A percentile compares a stretch with the other conserved stretches of the same genome.
phyloP scores from a whole-genome alignment of 1,284 basidiomycete species.

The Ceratobasidium sp. region DNA sequence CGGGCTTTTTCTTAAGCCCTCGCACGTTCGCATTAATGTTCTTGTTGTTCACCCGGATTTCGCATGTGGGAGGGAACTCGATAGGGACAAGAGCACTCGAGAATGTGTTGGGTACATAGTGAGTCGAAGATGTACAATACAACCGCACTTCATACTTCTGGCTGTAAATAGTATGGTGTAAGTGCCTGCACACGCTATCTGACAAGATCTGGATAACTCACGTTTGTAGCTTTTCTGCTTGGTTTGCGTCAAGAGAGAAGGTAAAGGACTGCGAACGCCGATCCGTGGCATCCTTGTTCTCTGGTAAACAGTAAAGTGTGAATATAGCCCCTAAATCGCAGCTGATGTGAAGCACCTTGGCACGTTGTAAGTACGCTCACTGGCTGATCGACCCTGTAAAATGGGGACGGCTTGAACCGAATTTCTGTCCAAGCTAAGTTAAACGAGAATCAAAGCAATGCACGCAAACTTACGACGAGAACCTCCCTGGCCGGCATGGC shows the following conservation, averaged over 20 bases:
- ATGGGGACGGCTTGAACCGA: constrained; percentile 82
- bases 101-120: constrained; percentile 64
- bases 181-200: constrained; percentile 21
- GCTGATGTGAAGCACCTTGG: constrained; percentile 63
- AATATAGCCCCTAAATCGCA: not conserved
- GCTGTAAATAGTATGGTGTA: constrained; percentile 57
- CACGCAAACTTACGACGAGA: constrained; percentile 28
- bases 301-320: constrained; percentile 54
- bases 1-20: constrained; percentile 96
- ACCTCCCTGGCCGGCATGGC: constrained; percentile 4
- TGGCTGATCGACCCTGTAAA: constrained; percentile 72
- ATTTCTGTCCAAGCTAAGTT: constrained; percentile 61
- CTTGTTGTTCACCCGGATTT: constrained; percentile 84
- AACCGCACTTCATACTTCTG: constrained; percentile 83
- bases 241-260: constrained; percentile 72
- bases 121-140: constrained; percentile 92
- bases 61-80: constrained; percentile 92
- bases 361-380: constrained; percentile 75
- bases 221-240: constrained; percentile 68
- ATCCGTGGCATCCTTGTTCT: constrained; percentile 79
- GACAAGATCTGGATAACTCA: constrained; percentile 56
- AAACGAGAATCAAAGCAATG: not conserved
- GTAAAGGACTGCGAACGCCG: constrained; percentile 69
- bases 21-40: constrained; percentile 82
- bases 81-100: constrained; percentile 66